phyloP scores from a whole-genome alignment of 805 yeast genomes.

The Cyberlindnera euphorbiae region DNA sequence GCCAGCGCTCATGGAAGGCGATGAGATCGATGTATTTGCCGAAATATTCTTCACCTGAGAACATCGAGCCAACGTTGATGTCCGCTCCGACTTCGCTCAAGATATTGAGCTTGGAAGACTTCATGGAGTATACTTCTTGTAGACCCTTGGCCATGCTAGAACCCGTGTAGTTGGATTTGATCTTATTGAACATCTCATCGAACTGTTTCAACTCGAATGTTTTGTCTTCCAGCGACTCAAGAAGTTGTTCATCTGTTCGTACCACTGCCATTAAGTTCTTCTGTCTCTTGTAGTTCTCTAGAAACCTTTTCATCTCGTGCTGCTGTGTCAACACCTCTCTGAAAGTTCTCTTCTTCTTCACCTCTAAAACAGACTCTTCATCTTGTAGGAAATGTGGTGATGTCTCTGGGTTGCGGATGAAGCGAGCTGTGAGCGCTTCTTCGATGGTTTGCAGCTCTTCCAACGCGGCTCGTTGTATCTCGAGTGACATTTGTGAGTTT shows the following conservation, averaged over 20 bases:
- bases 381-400: slow-evolving; percentile 30
- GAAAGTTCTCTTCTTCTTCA: slow-evolving; percentile 33
- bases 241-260: no score
- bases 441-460: slow-evolving; percentile 76
- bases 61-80: slow-evolving; percentile 44
- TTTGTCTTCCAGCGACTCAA: slow-evolving; percentile 21
- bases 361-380: slow-evolving; percentile 29
- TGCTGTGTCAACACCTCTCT: slow-evolving; percentile 56
- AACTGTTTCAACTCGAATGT: slow-evolving; percentile 32
- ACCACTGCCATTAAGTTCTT: slow-evolving; percentile 1
- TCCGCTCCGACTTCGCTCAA: slow-evolving; percentile 48
- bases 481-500: slow-evolving; percentile 28
- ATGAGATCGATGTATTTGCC: slow-evolving; percentile 63
- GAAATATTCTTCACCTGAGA: slow-evolving; percentile 54
- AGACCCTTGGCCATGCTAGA: slow-evolving; percentile 26
- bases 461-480: slow-evolving; percentile 33
- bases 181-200: slow-evolving; percentile 30
- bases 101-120: slow-evolving; percentile 24
- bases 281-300: slow-evolving; percentile 37
- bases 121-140: slow-evolving; percentile 17
- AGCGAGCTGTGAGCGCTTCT: slow-evolving; percentile 54
- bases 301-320: slow-evolving; percentile 57
- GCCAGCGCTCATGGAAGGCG: slow-evolving; percentile 47
- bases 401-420: slow-evolving; percentile 56
- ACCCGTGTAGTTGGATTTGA: slow-evolving; percentile 27